A percentile compares a stretch with the other conserved stretches of the same genome.
Conservation (phyloP, 192 early-diverging fungal genomes). For the Diversispora epigaea region DNA sequence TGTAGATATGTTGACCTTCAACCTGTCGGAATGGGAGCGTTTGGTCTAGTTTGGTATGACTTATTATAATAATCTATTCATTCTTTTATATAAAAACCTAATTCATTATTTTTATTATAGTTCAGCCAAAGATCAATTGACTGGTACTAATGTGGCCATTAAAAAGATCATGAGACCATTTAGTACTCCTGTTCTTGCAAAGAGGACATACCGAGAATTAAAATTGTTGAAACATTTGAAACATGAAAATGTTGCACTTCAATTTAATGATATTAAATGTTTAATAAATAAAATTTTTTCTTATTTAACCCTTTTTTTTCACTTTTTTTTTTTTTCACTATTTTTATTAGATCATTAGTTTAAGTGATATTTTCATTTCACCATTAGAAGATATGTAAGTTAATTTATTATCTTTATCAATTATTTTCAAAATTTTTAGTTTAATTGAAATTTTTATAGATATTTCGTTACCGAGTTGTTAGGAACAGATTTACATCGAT, state of each 20-base stretch:
- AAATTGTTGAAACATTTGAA: slow-evolving; percentile 89
- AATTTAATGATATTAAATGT: not conserved
- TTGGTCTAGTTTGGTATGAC: slow-evolving; percentile 94
- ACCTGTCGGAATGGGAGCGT: slow-evolving; percentile 96
- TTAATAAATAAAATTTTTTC: not conserved
- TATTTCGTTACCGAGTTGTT: slow-evolving; percentile 97
- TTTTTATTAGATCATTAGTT: slow-evolving; percentile 70
- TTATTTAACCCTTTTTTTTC: not conserved
- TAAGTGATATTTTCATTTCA: slow-evolving; percentile 93
- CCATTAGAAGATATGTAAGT: slow-evolving; percentile 87
- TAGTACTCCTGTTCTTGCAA: slow-evolving; percentile 86
- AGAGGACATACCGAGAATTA: slow-evolving; percentile 94
- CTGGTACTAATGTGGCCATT: slow-evolving; percentile 82
- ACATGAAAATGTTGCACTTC: slow-evolving; percentile 82
- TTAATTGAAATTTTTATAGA: slow-evolving; percentile 33
- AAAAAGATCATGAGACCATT: slow-evolving; percentile 98
- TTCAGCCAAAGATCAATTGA: slow-evolving; percentile 87
- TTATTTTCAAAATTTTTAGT: not conserved
- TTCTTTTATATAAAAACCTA: not conserved
- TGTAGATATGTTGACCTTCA: slow-evolving; percentile 85
- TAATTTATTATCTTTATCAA: not conserved
- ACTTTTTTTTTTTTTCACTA: not conserved
- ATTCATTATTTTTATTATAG: slow-evolving; percentile 41
- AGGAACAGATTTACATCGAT: slow-evolving; percentile 92
- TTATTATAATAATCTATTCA: not conserved